Conservation (phyloP, 805 yeast genomes). For the Kodamaea fukazawae region DNA sequence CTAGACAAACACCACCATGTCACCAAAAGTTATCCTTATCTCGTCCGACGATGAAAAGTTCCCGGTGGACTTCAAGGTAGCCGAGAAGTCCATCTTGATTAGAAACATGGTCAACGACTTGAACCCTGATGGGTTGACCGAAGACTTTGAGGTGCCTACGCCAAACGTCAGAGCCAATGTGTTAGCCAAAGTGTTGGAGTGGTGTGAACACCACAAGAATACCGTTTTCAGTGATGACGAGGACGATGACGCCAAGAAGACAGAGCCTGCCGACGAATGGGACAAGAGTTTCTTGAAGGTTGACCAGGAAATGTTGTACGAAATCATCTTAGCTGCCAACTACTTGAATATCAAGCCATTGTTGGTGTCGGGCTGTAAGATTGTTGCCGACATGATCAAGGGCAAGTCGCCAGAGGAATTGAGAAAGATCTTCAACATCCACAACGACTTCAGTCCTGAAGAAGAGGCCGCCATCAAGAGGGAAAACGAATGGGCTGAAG, state of each 20-base stretch:
- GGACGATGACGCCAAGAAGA: conserved; percentile 79
- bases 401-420: conserved; percentile 79
- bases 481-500: conserved; percentile 91
- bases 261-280: conserved; percentile 95
- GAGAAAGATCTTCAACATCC: conserved; percentile 75
- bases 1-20: conserved; percentile 13
- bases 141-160: conserved; percentile 77
- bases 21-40: conserved; percentile 50
- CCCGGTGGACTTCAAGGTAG: conserved; percentile 75
- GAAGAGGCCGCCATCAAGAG: conserved; percentile 85
- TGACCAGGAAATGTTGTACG: conserved; percentile 87
- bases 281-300: conserved; percentile 91
- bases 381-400: conserved; percentile 80
- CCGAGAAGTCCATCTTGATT: conserved; percentile 80
- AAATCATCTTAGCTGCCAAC: conserved; percentile 78
- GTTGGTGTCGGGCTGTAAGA: conserved; percentile 75
- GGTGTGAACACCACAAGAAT: conserved; percentile 94
- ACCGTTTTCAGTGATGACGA: conserved; percentile 69
- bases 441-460: conserved; percentile 80
- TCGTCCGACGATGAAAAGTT: conserved; percentile 82
- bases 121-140: conserved; percentile 57
- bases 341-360: conserved; percentile 73
- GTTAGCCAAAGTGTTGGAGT: conserved; percentile 85
- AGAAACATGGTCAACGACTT: conserved; percentile 84
- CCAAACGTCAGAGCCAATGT: conserved; percentile 89